Base-by-base conservation (phyloP, 73 alveolate genomes). In the Blepharisma stoltei region DNA sequence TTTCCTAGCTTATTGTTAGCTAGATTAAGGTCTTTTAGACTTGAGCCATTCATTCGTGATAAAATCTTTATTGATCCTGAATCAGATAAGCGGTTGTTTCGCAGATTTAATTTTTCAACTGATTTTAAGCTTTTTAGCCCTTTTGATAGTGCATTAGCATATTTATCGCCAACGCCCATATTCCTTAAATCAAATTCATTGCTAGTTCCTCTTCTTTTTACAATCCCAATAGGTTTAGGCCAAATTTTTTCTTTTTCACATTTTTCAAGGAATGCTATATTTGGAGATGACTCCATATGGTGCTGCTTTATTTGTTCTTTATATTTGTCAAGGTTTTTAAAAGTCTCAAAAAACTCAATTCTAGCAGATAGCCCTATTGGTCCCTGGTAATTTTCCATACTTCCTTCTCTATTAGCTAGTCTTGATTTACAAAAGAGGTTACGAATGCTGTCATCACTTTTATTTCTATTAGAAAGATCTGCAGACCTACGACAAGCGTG, bases 201-300 rank as follows among this genome's bases (percentile, higher is more conserved):
- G 11, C 20, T 21, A 69, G n/a, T 18, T 38, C 79, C 79, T n/a
- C 20, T n/a, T 9, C 45, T 69, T 60, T 27, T 60, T n/a, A 46
- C 45, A n/a, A 69, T 69, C 3, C 79, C 79, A 44, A 69, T 18
- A n/a, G 79, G 76, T 43, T 43, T 44, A 14, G 79, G 79, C 20
- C 20, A 14, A 9, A 69, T 9, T 38, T 46, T 69, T 71, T n/a
- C 14, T 43, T 69, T 46, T 14, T 37, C 67, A 4, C 23, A 43
- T 38, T 23, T 14, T 23, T 69, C 23, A 38, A 69, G 65, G 27
- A 14, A 69, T 11, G 79, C 79, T 11, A 69, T 9, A 38, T 23
- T 11, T n/a, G 79, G 45, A 44, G 79, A 69, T n/a, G 11, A 9
- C n/a, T 69, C 75, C 14, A 14, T 9, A 1, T 44, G 0, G 75